A percentile compares a stretch with the other conserved stretches of the same genome.
phyloP scores from a whole-genome alignment of 352 stramenopile genomes.

The Aphanomyces invadans region DNA sequence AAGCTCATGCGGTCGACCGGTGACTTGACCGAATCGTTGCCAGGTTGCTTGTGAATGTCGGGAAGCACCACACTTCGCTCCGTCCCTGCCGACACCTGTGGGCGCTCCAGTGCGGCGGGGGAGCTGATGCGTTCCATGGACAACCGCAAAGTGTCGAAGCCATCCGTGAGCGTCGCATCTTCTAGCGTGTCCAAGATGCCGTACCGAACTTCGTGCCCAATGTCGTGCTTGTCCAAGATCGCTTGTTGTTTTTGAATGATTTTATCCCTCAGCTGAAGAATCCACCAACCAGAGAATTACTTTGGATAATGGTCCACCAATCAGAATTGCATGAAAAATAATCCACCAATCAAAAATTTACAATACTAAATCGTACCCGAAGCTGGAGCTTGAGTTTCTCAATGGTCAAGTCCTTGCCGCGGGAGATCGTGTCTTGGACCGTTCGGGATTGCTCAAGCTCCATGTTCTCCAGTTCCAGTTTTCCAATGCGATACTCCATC shows the following conservation, averaged over 20 bases:
- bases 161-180: constrained; percentile 30
- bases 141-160: constrained; percentile 28
- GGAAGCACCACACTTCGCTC: not conserved
- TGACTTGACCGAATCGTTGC: not conserved
- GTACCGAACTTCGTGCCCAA: constrained; percentile 33
- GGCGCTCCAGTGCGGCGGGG: not conserved
- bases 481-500: constrained; percentile 82
- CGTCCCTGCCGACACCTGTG: not conserved
- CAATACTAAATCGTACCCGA: constrained; percentile 13
- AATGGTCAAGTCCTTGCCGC: constrained; percentile 51
- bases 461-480: constrained; percentile 89
- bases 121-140: constrained; percentile 25
- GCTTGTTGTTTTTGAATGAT: constrained; percentile 47
- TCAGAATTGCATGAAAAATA: not conserved
- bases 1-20: constrained; percentile 2
- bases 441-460: constrained; percentile 60
- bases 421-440: constrained; percentile 41
- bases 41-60: constrained; percentile 6
- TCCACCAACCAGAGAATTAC: no score
- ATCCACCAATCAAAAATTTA: not conserved
- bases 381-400: constrained; percentile 44
- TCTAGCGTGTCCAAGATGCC: constrained; percentile 29
- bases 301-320: no score
- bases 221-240: constrained; percentile 35
- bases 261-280: constrained; percentile 42